Evolutionary conservation across 1,139 yeast genomes (phyloP).

Genomic region (Yarrowia galli): DNA sequence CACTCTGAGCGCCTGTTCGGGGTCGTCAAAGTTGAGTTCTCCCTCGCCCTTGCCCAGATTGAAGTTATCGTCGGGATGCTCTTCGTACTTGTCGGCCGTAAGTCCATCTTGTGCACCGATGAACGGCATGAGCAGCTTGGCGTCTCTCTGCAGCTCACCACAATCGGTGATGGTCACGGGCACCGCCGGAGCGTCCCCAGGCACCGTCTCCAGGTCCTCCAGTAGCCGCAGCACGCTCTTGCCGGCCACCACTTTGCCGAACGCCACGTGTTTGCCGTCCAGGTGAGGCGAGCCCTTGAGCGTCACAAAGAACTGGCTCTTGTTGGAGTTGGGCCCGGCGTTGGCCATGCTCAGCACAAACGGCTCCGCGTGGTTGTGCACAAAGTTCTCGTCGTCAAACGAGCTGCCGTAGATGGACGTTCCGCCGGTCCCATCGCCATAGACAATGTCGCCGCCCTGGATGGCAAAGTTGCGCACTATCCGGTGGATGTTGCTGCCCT

Average conservation of each 20-base stretch:
- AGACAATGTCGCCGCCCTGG: constrained; percentile 97
- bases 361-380: constrained; percentile 83
- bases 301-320: constrained; percentile 87
- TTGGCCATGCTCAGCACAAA: constrained; percentile 98
- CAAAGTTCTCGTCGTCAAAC: constrained; percentile 95
- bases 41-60: constrained; percentile 51
- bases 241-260: constrained; percentile 85
- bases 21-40: constrained; percentile 53
- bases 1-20: constrained; percentile 73
- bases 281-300: constrained; percentile 78
- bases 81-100: constrained; percentile 88
- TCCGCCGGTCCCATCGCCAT: constrained; percentile 86
- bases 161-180: constrained; percentile 77
- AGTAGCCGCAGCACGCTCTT: constrained; percentile 76
- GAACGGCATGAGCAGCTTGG: constrained; percentile 46
- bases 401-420: constrained; percentile 96
- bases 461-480: constrained; percentile 98
- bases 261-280: constrained; percentile 92
- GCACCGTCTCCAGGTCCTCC: constrained; percentile 68
- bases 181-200: constrained; percentile 72
- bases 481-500: constrained; percentile 94
- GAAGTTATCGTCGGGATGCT: constrained; percentile 74
- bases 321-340: constrained; percentile 97
- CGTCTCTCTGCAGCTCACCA: constrained; percentile 75
- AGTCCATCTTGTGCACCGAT: constrained; percentile 73